Conservation (phyloP, 2,329 filamentous ascomycete species). For the Coniochaeta sp. region DNA sequence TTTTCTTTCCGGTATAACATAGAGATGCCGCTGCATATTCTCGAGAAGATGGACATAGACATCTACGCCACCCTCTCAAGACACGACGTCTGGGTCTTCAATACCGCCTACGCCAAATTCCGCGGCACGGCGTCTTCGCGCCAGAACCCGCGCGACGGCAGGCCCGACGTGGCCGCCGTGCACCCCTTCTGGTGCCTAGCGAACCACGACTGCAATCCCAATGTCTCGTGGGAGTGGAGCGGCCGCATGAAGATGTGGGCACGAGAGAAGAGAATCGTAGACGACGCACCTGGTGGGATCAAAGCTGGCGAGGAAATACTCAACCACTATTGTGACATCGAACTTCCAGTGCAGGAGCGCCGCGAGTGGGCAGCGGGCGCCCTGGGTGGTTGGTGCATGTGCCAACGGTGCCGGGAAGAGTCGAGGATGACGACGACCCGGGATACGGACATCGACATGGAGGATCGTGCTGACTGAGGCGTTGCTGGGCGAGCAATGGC, state of each 20-base stretch:
- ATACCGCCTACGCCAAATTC: constrained; percentile 90
- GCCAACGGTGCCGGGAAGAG: constrained; percentile 72
- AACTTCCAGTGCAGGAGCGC: constrained; percentile 67
- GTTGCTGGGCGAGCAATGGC: neutral
- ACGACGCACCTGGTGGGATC: constrained; percentile 51
- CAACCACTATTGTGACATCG: constrained; percentile 91
- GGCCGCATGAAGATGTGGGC: constrained; percentile 67
- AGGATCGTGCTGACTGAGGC: neutral
- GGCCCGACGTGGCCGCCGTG: constrained; percentile 86
- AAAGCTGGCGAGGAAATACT: constrained; percentile 76
- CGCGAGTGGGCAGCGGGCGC: constrained; percentile 86
- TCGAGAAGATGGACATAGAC: constrained; percentile 80
- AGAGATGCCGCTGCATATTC: constrained; percentile 64
- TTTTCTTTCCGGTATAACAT: constrained; percentile 75
- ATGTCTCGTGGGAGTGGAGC: constrained; percentile 91
- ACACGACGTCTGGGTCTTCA: constrained; percentile 77
- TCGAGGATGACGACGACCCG: constrained; percentile 27
- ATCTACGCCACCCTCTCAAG: constrained; percentile 52
- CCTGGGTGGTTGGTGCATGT: constrained; percentile 84
- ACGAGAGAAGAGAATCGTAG: constrained; percentile 48
- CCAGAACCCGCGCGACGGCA: constrained; percentile 66
- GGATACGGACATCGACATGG: constrained; percentile 7
- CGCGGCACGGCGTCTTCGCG: constrained; percentile 85
- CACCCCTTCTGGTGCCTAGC: constrained; percentile 95
- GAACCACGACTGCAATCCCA: constrained; percentile 94